Evolutionary conservation across 1,284 basidiomycete species (phyloP).

Genomic region (Xerocomus alliaceus): DNA sequence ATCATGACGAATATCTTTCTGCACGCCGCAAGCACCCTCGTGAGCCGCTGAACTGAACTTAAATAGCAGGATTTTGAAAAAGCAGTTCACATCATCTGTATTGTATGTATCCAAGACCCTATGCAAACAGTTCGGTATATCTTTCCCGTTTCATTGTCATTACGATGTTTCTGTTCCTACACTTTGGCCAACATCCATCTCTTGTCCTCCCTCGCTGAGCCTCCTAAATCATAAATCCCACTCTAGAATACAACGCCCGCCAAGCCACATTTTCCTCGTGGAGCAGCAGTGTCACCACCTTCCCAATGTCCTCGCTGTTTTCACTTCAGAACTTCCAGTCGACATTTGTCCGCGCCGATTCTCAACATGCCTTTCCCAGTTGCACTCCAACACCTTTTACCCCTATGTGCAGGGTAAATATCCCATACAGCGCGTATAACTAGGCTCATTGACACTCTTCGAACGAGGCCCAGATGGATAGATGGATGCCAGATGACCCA

Average conservation of each 20-base stretch:
- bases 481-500: constrained; percentile 36
- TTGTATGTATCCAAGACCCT: neutral
- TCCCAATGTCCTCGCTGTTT: constrained; percentile 10
- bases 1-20: constrained; percentile 14
- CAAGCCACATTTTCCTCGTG: constrained; percentile 19
- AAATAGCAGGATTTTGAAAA: neutral
- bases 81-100: too few relatives aligned
- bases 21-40: constrained; percentile 16
- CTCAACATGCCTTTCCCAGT: constrained; percentile 28
- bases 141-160: neutral
- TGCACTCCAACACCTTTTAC: constrained; percentile 40
- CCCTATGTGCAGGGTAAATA: constrained; percentile 45
- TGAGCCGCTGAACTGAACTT: constrained; percentile 14
- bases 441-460: constrained; percentile 24
- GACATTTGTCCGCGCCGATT: constrained; percentile 31
- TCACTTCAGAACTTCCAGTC: constrained; percentile 13
- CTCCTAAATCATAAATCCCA: constrained; percentile 27
- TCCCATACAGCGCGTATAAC: constrained; percentile 39
- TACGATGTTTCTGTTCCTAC: constrained; percentile 1
- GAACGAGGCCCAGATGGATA: constrained; percentile 18
- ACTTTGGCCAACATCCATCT: constrained; percentile 31
- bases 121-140: neutral
- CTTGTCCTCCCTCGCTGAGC: constrained; percentile 17
- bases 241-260: constrained; percentile 27
- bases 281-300: constrained; percentile 27